These are phyloP conservation scores for Colletotrichum eremochloae DNA, from an alignment of 2,329 filamentous ascomycete genomes.

Conservation along the genomic window DNA sequence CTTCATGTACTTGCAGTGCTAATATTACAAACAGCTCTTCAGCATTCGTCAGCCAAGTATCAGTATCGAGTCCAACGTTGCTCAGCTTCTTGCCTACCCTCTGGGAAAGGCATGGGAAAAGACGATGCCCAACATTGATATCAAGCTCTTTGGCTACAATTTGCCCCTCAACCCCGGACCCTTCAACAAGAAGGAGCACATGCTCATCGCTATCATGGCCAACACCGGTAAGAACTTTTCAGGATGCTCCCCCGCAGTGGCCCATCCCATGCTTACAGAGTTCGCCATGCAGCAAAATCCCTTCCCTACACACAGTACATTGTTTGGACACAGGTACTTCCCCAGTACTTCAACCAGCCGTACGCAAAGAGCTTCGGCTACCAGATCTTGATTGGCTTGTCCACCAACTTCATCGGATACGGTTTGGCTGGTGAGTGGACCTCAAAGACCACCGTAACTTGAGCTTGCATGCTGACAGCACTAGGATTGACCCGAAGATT, in stretches of 20 bases:
- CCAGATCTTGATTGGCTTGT: constrained; percentile 63
- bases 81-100: constrained; percentile 69
- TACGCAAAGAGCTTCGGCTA: constrained; percentile 63
- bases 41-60: constrained; percentile 69
- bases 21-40: constrained; percentile 56
- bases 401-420: constrained; percentile 68
- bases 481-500: constrained; percentile 58
- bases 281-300: too few species aligned
- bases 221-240: constrained; percentile 59
- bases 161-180: constrained; percentile 68
- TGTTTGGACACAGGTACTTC: constrained; percentile 62
- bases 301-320: constrained; percentile 64
- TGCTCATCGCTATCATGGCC: constrained; percentile 71
- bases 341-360: constrained; percentile 63
- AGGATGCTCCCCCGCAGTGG: too few species aligned
- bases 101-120: constrained; percentile 65
- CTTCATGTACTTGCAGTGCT: neutral
- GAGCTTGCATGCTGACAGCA: neutral
- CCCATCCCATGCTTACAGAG: too few species aligned
- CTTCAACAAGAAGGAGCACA: constrained; percentile 72
- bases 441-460: neutral
- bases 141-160: constrained; percentile 60
- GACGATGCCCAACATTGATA: constrained; percentile 63
- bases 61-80: constrained; percentile 66
- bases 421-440: constrained; percentile 60